Conservation (phyloP, 352 stramenopile genomes). For the Phytophthora tentaculata region DNA sequence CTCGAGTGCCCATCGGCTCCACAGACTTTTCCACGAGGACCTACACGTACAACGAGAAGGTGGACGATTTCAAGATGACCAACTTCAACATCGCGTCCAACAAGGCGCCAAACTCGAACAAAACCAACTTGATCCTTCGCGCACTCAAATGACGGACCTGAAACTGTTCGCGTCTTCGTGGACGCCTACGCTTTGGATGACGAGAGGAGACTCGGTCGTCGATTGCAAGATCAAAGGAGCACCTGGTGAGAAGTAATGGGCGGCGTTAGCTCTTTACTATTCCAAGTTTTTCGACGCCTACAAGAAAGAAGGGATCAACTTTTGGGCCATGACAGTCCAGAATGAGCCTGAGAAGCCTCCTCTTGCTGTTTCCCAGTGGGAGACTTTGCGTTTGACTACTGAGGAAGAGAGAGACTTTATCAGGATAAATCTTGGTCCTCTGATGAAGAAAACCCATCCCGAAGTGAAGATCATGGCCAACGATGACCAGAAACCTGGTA, state of each 20-base stretch:
- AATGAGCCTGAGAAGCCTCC: no score
- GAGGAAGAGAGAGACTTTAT: slow-evolving; percentile 67
- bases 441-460: slow-evolving; percentile 65
- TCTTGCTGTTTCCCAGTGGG: slow-evolving; percentile 70
- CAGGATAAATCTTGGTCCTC: slow-evolving; percentile 74
- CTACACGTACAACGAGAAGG: no score
- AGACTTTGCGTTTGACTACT: slow-evolving; percentile 55
- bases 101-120: slow-evolving; percentile 12
- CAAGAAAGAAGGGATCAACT: no score
- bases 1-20: no score
- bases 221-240: no score
- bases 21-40: no score
- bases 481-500: slow-evolving; percentile 79
- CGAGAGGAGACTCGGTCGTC: no score
- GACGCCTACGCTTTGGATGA: slow-evolving; percentile 70
- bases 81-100: slow-evolving; percentile 69
- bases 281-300: no score
- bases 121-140: slow-evolving; percentile 8
- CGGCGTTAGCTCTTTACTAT: no score
- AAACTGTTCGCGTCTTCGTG: slow-evolving; percentile 79
- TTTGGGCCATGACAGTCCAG: no score
- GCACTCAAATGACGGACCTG: slow-evolving; percentile 73
- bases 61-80: no score
- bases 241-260: no score
- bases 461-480: slow-evolving; percentile 80